Evolutionary conservation across 208 protist genomes (phyloP).

Genomic region (Tetramitus jugosus): DNA sequence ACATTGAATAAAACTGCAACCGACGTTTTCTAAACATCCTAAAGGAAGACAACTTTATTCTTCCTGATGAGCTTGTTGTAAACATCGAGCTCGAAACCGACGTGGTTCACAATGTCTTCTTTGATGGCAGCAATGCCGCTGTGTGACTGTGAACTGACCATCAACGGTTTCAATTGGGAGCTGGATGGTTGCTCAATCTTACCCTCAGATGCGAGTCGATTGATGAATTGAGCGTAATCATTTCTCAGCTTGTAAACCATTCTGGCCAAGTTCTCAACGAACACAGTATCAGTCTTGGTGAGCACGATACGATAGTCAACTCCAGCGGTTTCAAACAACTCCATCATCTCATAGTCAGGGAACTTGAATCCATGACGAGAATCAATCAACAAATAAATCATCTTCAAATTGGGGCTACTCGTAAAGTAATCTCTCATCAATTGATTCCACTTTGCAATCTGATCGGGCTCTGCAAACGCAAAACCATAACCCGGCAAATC

Average conservation of each 20-base stretch:
- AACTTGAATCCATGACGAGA: neutral
- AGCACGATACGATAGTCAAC: constrained; percentile 2
- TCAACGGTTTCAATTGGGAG: neutral
- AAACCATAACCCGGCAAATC: constrained; percentile 25
- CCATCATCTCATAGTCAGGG: neutral
- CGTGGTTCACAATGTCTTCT: constrained; percentile 2
- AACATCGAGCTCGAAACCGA: neutral
- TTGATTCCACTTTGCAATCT: neutral
- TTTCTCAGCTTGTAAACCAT: neutral
- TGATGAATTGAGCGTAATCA: too few relatives aligned
- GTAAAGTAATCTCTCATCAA: constrained; percentile 6
- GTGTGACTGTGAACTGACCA: neutral
- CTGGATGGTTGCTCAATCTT: too few relatives aligned
- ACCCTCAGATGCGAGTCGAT: too few relatives aligned
- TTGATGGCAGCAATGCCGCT: neutral
- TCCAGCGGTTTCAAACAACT: neutral
- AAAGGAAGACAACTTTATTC: constrained; percentile 2
- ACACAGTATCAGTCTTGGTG: neutral
- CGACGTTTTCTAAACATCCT: too few relatives aligned
- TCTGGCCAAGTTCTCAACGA: neutral
- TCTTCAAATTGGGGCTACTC: neutral
- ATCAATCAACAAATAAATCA: constrained; percentile 18
- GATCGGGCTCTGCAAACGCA: neutral
- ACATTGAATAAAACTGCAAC: too few relatives aligned
- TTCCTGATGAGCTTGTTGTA: neutral